These are phyloP conservation scores for Avena insularis DNA, from an alignment of 176 grass and related monocot species.

Conservation along the genomic window DNA sequence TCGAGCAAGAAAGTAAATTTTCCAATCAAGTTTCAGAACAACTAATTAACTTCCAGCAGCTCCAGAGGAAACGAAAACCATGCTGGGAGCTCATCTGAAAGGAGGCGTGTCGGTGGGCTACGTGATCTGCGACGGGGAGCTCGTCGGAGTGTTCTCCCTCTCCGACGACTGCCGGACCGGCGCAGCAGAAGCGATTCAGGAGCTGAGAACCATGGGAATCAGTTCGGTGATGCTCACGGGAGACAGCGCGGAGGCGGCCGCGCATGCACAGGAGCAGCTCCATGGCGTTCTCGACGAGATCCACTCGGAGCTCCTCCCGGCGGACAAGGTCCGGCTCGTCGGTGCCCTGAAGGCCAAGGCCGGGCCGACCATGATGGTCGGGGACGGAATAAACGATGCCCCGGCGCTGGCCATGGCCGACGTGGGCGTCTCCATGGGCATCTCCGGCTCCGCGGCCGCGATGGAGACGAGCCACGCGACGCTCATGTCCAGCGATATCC, in stretches of 20 bases:
- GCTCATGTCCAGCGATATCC: constrained; percentile 76
- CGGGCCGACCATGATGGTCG: constrained; percentile 71
- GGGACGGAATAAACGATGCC: constrained; percentile 87
- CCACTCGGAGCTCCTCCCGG: constrained; percentile 65
- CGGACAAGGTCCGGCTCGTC: constrained; percentile 67
- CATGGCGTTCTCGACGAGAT: constrained; percentile 52
- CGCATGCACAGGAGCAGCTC: constrained; percentile 58
- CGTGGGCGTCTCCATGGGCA: constrained; percentile 74
- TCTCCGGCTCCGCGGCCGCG: constrained; percentile 69
- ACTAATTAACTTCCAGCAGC: not conserved
- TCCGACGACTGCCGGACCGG: constrained; percentile 61
- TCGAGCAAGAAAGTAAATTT: too few relatives aligned
- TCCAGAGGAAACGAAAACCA: constrained; percentile 1
- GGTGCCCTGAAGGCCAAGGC: constrained; percentile 18
- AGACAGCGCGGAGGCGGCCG: constrained; percentile 59
- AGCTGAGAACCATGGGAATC: constrained; percentile 69
- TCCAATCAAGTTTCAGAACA: too few relatives aligned
- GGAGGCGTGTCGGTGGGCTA: constrained; percentile 66
- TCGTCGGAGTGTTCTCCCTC: constrained; percentile 48
- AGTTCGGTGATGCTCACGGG: constrained; percentile 73
- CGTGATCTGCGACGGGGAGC: constrained; percentile 47
- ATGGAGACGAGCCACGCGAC: constrained; percentile 73
- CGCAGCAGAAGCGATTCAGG: constrained; percentile 55
- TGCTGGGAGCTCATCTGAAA: not conserved
- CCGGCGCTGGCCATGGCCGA: constrained; percentile 66